Conservation (phyloP, 345 rosid genomes). For the Angophora floribunda region DNA sequence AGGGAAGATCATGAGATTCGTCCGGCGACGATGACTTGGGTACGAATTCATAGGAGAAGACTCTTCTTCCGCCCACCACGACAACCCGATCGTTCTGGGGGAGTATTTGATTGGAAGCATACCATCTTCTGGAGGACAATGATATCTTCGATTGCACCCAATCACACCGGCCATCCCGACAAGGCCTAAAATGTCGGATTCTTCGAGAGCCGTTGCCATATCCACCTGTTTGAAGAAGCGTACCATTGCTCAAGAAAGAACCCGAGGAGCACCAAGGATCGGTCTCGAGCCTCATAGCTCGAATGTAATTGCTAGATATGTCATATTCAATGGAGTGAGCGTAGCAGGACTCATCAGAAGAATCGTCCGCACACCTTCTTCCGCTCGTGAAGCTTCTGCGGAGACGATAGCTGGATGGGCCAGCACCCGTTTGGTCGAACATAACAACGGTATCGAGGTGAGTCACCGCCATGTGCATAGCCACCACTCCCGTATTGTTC, state of each 20-base stretch:
- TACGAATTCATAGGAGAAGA: constrained; percentile 20
- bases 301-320: constrained; percentile 4
- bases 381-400: neutral
- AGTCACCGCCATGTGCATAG: constrained; percentile 28
- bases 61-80: constrained; percentile 27
- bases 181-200: constrained; percentile 17
- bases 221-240: constrained; percentile 35
- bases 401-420: constrained; percentile 10
- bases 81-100: constrained; percentile 24
- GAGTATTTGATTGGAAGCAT: constrained; percentile 21
- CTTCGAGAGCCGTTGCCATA: constrained; percentile 6
- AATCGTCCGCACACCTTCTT: constrained; percentile 1
- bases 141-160: constrained; percentile 15
- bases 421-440: constrained; percentile 21
- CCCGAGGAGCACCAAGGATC: constrained; percentile 39
- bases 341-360: constrained; percentile 11
- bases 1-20: constrained; percentile 25
- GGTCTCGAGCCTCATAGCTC: constrained; percentile 17
- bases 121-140: constrained; percentile 17
- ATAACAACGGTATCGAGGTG: constrained; percentile 16
- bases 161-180: constrained; percentile 3
- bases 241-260: constrained; percentile 25
- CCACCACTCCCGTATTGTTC: constrained; percentile 15
- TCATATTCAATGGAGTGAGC: constrained; percentile 25
- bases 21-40: constrained; percentile 7